Percentiles rank a stretch among this genome's conserved stretches.
Evolutionary conservation across 2,329 filamentous ascomycete genomes (phyloP).

Genomic region (Ampelomyces quisqualis): DNA sequence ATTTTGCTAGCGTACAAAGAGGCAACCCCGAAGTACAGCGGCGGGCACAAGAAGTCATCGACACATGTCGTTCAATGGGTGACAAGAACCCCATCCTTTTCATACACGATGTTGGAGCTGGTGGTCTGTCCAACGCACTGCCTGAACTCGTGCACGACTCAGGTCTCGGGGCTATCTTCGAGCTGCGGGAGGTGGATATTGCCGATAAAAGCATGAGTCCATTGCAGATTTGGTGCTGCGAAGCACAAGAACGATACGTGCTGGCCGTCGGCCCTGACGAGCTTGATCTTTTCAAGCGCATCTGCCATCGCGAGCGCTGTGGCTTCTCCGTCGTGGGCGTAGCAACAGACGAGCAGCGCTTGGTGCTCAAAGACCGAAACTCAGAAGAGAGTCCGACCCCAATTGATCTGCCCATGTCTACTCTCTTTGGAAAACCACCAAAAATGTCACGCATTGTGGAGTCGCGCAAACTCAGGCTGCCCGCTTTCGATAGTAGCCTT

Average conservation of each 20-base stretch:
- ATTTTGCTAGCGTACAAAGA: slow-evolving; percentile 95
- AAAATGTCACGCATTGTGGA: slow-evolving; percentile 74
- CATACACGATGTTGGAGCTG: slow-evolving; percentile 96
- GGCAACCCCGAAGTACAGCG: slow-evolving; percentile 97
- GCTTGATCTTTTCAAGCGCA: slow-evolving; percentile 69
- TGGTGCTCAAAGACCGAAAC: slow-evolving; percentile 80
- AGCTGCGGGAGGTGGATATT: slow-evolving; percentile 90
- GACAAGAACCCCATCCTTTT: slow-evolving; percentile 87
- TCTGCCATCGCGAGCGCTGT: slow-evolving; percentile 81
- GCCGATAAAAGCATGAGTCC: slow-evolving; percentile 91
- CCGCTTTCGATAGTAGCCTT: slow-evolving; percentile 73
- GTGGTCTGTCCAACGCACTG: slow-evolving; percentile 79
- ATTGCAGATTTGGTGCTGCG: slow-evolving; percentile 96
- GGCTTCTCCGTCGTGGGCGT: slow-evolving; percentile 89
- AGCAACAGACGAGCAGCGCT: slow-evolving; percentile 68
- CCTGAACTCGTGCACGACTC: slow-evolving; percentile 92
- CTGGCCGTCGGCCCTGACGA: slow-evolving; percentile 79
- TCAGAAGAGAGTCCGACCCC: slow-evolving; percentile 72
- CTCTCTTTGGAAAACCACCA: slow-evolving; percentile 84
- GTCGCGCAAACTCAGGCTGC: slow-evolving; percentile 66
- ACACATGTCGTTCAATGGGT: slow-evolving; percentile 84
- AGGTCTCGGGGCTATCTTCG: slow-evolving; percentile 85
- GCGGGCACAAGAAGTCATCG: slow-evolving; percentile 96
- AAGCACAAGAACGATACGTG: slow-evolving; percentile 95
- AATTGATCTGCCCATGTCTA: slow-evolving; percentile 86